These are phyloP conservation scores for Chytridiales sp. DNA, from an alignment of 371 early-diverging fungal species.

Conservation along the genomic window DNA sequence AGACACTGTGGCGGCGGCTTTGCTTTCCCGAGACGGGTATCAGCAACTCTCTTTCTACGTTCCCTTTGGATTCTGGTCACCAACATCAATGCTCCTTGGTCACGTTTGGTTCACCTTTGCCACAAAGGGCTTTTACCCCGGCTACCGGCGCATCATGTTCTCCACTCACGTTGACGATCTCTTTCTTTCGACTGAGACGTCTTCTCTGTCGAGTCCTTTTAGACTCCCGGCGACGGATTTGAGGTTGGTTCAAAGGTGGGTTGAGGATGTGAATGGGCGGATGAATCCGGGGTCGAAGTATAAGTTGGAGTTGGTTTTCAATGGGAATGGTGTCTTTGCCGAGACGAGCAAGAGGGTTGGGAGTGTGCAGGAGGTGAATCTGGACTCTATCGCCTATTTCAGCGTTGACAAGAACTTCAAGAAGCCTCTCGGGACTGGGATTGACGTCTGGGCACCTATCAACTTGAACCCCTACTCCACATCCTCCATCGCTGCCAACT, in stretches of 20 bases:
- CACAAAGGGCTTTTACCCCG: slow-evolving; percentile 19
- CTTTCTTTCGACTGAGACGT: too few species aligned
- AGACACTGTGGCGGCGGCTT: too few species aligned
- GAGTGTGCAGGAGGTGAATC: slow-evolving; percentile 5
- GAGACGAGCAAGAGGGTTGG: background rate
- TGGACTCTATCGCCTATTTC: too few species aligned
- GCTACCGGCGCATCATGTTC: slow-evolving; percentile 13
- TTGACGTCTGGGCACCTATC: background rate
- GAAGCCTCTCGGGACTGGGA: too few species aligned
- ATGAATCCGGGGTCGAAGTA: slow-evolving; percentile 4
- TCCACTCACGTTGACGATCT: slow-evolving; percentile 20
- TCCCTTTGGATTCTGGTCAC: slow-evolving; percentile 18
- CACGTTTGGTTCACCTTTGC: slow-evolving; percentile 31
- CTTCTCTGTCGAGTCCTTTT: too few species aligned
- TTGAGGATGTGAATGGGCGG: slow-evolving; percentile 11
- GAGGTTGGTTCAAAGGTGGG: background rate
- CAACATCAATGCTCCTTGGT: slow-evolving; percentile 5
- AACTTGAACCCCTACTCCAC: background rate
- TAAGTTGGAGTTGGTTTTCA: background rate
- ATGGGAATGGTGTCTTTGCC: background rate
- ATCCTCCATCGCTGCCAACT: background rate
- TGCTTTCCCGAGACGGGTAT: too few species aligned
- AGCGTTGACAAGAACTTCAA: too few species aligned
- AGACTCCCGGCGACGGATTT: slow-evolving; percentile 3
- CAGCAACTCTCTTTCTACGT: slow-evolving; percentile 31